Evolutionary conservation across 1,284 basidiomycete genomes (phyloP).

Genomic region (Cystobasidiaceae sp.): DNA sequence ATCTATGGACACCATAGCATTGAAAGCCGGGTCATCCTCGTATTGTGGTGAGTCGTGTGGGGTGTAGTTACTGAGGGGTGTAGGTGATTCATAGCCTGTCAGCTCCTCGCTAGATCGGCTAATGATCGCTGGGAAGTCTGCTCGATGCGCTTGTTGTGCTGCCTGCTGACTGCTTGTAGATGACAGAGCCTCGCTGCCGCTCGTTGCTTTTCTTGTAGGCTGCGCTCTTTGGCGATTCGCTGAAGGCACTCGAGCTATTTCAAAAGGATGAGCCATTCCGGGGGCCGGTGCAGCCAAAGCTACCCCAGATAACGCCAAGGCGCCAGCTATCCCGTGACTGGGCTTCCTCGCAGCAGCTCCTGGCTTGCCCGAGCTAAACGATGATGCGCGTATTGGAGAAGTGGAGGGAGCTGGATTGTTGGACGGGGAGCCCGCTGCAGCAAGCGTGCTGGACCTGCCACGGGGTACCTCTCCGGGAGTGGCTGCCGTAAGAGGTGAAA

Average conservation of each 20-base stretch:
- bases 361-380: neutral
- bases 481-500: neutral
- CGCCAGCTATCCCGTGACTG: slow-evolving; percentile 16
- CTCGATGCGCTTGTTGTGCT: neutral
- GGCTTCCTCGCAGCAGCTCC: neutral
- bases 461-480: neutral
- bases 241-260: neutral
- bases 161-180: neutral
- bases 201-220: neutral
- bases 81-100: slow-evolving; percentile 22
- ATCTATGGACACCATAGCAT: slow-evolving; percentile 26
- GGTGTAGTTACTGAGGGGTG: slow-evolving; percentile 24
- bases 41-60: slow-evolving; percentile 24
- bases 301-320: slow-evolving; percentile 12
- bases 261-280: slow-evolving; percentile 2
- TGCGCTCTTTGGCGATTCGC: neutral
- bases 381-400: neutral
- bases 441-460: neutral
- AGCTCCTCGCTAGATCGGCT: slow-evolving; percentile 1
- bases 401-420: neutral
- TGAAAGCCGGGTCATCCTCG: slow-evolving; percentile 26
- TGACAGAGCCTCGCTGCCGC: neutral
- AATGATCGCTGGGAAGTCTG: neutral
- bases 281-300: slow-evolving; percentile 4
- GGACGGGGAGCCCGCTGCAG: neutral